Evolutionary conservation across 352 stramenopile species (phyloP).

Genomic region (Phytophthora aleatoria): DNA sequence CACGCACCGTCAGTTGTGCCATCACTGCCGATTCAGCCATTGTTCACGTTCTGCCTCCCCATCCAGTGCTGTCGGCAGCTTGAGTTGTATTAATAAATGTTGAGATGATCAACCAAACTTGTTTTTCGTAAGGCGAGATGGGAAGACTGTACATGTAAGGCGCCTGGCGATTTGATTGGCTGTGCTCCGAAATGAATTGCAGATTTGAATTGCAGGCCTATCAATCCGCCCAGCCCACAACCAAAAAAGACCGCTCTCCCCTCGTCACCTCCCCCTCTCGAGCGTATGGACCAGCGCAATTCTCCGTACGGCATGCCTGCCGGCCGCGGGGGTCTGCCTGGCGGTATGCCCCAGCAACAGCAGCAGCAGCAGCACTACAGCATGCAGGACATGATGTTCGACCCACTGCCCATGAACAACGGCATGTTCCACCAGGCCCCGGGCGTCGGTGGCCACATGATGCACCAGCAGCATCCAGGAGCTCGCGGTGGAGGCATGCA

Average conservation of each 20-base stretch:
- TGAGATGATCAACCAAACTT: too few relatives aligned
- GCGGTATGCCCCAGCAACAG: constrained; percentile 44
- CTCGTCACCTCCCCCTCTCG: neutral
- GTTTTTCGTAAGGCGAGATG: too few relatives aligned
- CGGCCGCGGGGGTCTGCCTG: constrained; percentile 43
- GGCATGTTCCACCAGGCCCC: constrained; percentile 55
- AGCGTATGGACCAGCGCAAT: constrained; percentile 64
- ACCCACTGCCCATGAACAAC: constrained; percentile 69
- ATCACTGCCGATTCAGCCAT: too few relatives aligned
- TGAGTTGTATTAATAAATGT: too few relatives aligned
- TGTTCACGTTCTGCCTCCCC: too few relatives aligned
- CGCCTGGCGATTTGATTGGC: neutral
- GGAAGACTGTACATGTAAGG: too few relatives aligned
- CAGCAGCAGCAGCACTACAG: constrained; percentile 49
- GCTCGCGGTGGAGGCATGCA: constrained; percentile 36
- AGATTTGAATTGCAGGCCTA: neutral
- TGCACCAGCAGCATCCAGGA: constrained; percentile 46
- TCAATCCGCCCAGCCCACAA: neutral
- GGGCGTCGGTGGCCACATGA: constrained; percentile 7
- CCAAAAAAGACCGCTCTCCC: neutral
- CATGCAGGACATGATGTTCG: constrained; percentile 83
- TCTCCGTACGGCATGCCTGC: constrained; percentile 59
- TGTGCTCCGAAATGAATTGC: neutral
- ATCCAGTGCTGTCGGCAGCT: too few relatives aligned
- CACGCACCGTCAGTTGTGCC: too few relatives aligned